These are phyloP conservation scores for Stereum hirsutum DNA, from an alignment of 1,284 basidiomycete genomes.

Conservation along the genomic window DNA sequence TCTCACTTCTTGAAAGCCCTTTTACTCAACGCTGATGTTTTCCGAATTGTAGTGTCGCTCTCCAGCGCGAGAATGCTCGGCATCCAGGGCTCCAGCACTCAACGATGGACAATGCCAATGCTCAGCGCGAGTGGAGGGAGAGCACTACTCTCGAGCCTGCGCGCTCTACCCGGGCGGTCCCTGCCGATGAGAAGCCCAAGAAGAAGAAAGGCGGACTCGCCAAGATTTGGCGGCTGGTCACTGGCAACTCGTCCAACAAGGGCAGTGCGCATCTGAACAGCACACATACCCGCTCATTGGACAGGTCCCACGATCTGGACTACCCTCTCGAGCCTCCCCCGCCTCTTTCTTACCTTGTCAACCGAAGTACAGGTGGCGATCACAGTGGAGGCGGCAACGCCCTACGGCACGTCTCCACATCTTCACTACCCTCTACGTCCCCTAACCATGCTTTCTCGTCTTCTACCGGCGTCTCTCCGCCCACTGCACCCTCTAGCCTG, in stretches of 20 bases:
- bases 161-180: conserved; percentile 11
- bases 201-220: conserved; percentile 78
- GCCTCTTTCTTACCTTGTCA: conserved; percentile 75
- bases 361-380: conserved; percentile 45
- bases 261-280: conserved; percentile 19
- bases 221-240: conserved; percentile 78
- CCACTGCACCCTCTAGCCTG: conserved; percentile 63
- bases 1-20: conserved; percentile 3
- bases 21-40: conserved; percentile 5
- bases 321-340: conserved; percentile 77
- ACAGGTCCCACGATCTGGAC: conserved; percentile 48
- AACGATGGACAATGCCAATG: conserved; percentile 16
- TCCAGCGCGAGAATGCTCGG: conserved; percentile 49
- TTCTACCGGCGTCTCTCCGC: conserved; percentile 52
- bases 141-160: conserved; percentile 3
- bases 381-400: conserved; percentile 24
- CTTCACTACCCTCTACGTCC: conserved; percentile 50
- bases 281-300: conserved; percentile 29
- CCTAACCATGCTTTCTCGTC: conserved; percentile 42
- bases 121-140: conserved; percentile 11
- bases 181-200: conserved; percentile 32
- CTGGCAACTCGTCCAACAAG: conserved; percentile 36
- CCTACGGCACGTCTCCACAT: conserved; percentile 55
- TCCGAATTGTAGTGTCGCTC: conserved; percentile 48
- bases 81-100: conserved; percentile 32